Evolutionary conservation across 2,329 filamentous ascomycete genomes (phyloP).

Genomic region (Botrytis deweyae): DNA sequence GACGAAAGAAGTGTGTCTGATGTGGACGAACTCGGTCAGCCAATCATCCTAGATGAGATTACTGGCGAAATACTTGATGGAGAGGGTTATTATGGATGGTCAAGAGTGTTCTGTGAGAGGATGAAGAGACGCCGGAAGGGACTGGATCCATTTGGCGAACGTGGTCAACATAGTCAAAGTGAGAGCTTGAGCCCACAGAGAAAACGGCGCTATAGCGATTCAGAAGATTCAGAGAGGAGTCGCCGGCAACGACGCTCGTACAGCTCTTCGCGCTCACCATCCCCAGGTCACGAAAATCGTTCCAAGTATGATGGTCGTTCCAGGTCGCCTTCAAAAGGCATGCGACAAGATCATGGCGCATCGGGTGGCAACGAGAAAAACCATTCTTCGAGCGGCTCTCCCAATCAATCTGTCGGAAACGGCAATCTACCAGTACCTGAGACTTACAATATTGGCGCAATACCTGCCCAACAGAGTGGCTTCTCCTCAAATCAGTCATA

Average conservation of each 20-base stretch:
- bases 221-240: slow-evolving; percentile 28
- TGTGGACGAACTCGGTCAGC: slow-evolving; percentile 74
- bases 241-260: slow-evolving; percentile 35
- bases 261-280: slow-evolving; percentile 34
- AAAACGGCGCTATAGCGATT: slow-evolving; percentile 37
- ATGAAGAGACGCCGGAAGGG: slow-evolving; percentile 61
- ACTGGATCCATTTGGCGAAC: slow-evolving; percentile 24
- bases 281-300: slow-evolving; percentile 26
- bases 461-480: slow-evolving; percentile 2
- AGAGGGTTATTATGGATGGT: slow-evolving; percentile 88
- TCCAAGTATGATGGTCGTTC: slow-evolving; percentile 22
- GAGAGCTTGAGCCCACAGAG: slow-evolving; percentile 34
- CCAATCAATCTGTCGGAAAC: slow-evolving; percentile 20
- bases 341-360: slow-evolving; percentile 22
- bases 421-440: slow-evolving; percentile 21
- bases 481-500: slow-evolving; percentile 13
- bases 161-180: slow-evolving; percentile 29
- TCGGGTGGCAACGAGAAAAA: neutral
- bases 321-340: slow-evolving; percentile 29
- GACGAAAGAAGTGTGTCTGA: slow-evolving; percentile 55
- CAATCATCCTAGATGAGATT: slow-evolving; percentile 62
- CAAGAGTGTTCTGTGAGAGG: slow-evolving; percentile 72
- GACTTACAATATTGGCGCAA: neutral
- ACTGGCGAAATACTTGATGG: slow-evolving; percentile 61
- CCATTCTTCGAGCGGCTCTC: slow-evolving; percentile 7